Evolutionary conservation across 257 asterid genomes (phyloP).

Genomic region (Capsicum chinense): DNA sequence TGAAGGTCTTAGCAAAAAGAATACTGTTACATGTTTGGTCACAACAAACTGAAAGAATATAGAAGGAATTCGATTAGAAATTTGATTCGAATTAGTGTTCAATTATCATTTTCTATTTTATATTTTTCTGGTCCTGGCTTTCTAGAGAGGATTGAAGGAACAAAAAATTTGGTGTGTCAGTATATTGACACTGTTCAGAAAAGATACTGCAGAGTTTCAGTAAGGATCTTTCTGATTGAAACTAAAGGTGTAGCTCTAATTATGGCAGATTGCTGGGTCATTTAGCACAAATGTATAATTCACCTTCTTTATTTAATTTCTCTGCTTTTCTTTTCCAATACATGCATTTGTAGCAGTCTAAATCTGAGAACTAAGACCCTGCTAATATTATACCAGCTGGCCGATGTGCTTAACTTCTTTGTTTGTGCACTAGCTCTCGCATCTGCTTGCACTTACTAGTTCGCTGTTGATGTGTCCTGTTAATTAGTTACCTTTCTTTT

Average conservation of each 20-base stretch:
- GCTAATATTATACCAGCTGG: neutral
- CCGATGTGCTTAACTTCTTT: neutral
- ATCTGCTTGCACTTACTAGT: conserved; percentile 31
- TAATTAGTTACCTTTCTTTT: conserved; percentile 36
- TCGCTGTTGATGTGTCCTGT: conserved; percentile 26
- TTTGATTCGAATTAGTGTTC: neutral
- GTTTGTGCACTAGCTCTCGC: neutral
- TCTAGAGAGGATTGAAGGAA: neutral
- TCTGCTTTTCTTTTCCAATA: neutral
- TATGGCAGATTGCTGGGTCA: neutral
- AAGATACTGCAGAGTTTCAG: too few species aligned
- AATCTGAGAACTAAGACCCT: conserved; percentile 5
- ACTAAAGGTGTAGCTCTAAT: neutral
- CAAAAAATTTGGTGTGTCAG: neutral
- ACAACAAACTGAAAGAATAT: neutral
- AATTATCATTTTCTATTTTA: neutral
- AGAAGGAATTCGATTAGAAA: neutral
- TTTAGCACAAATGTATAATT: neutral
- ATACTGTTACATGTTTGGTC: neutral
- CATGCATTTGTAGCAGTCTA: neutral
- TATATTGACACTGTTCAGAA: neutral
- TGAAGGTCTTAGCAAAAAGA: neutral
- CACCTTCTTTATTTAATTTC: neutral
- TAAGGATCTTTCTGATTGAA: neutral
- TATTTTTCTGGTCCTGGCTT: neutral